Base-by-base conservation (phyloP, 345 rosid genomes). In the Luvunga scandens region DNA sequence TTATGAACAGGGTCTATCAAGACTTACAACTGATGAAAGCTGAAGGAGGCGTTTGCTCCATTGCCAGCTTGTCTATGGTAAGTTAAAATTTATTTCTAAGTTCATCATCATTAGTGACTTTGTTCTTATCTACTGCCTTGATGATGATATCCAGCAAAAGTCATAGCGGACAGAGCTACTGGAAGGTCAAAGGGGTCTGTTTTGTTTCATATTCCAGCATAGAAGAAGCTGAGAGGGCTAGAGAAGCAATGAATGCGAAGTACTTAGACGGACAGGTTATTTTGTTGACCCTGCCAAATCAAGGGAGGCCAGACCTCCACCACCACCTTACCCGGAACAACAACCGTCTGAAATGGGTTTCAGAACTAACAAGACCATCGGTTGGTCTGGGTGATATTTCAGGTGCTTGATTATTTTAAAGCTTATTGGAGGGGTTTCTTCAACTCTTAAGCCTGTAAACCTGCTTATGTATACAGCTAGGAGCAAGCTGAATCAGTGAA, bases 241-340 rank as follows among this genome's bases (percentile, higher is more conserved):
- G 85, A 71, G 91, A 91, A 84, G 90, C 83, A 33, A 90, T 92
- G 99, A 95, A 95, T 77, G 97, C 97, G 18, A 92, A 91, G 84
- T 91, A 83, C 77, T 84, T 95, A 79, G 97, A 95, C 38, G 99
- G 99, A 66, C 93, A 98, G 99, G 98, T 92, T 21, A 92, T 95
- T 42, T 95, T 73, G 94, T 95, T 10, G 97, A 95, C 78, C 98
- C 98, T 74, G 97, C 98, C 24, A 92, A 81, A 81, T 96, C 93
- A 61, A 86, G 92, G 83, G 93, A 89, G 84, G 77, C 73, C 18
- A 81, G 90, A 82, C 87, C 83, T 36, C 92, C 84, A 5, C 83
- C 86, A 13, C 79, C 77, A 13, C 82, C 78, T 65, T 67, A 39
- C 16, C 81, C 76, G 3, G 85, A 78, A n/a, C 69, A 75, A 1